Base-by-base conservation (phyloP, 1,284 basidiomycete genomes). In the Leucoagaricus sp. region DNA sequence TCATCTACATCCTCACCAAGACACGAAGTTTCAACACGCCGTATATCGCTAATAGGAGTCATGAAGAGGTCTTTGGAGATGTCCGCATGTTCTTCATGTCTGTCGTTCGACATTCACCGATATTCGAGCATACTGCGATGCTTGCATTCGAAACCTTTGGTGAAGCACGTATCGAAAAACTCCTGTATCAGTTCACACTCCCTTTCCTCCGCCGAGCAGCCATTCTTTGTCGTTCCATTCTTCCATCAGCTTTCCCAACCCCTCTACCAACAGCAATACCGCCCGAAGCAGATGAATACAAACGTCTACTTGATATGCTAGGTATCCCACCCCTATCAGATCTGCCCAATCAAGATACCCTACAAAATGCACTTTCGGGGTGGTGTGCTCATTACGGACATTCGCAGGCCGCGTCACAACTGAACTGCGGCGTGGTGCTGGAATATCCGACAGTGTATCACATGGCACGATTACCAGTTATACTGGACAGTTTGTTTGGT, bases 161-260 rank as follows among this genome's bases (percentile, higher is more conserved):
- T 52, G 87, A 92, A 64, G 85, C 85, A 2, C 78, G 86, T 25
- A 87, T 98, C 53, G 91, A 95, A 67, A 94, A 91, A 72, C 75
- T 96, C 49, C 75, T 98, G 46, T 96, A 96, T 69, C 81, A 86
- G 0, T 94, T 96, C 72, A 96, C 94, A 0, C 77, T 99, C 6
- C 95, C 95, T 1, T 98, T 98, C 80, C 81, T 98, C n/a, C 88
- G 96, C 34, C 85, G 92, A 4, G 92, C 92, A 0, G 88, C 93
- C 5, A 92, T 98, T 38, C 80, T 98, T 8, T 93, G 89, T 61
- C 87, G 90, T 12, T 84, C 92, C 1, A 78, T 94, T 19, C 79
- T 91, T 59, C 90, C 83, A 7, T 77, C 73, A 25, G 78, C 83
- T 13, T 87, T 89, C 63, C 73, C 81, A 1, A 79, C 80, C 4